Base-by-base conservation (phyloP, 1,139 yeast genomes). In the Geotrichum cucujoidarum region DNA sequence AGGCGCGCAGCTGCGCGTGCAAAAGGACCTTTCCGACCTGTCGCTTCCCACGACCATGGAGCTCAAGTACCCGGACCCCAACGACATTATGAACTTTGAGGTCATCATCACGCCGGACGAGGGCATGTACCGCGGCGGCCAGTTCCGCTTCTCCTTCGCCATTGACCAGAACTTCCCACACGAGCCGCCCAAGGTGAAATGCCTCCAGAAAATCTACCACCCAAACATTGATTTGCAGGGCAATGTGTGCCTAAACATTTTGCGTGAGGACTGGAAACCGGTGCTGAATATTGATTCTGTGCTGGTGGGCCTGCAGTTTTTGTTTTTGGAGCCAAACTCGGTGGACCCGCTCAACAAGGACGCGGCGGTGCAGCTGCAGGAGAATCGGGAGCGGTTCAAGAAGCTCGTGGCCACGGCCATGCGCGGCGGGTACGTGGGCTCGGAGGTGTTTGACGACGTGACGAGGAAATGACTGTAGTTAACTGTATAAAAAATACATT, bases 231-330 rank as follows among this genome's bases (percentile, higher is more conserved):
- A 90, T 64, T 64, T 80, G 22, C 83, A 85, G 42, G 98, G 98
- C 1, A 90, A 89, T 61, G 86, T 92, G 22, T 92, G 98, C 62
- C 74, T 92, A 52, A 90, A 92, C 63, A 89, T 92, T 39, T 71
- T 92, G 53, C 72, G 97, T 55, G 96, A 89, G 65, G 97, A 90
- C 65, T 92, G 98, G 98, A 81, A 92, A 30, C 97, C 98, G 0
- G 96, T 89, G 1, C 73, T 92, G 57, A 86, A 83, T 55, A 71
- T 92, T 61, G 58, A 54, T 63, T 75, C 92, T 4, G 81, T 92
- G 20, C 73, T 90, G 56, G 83, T 90, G 45, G 98, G 98, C 0
- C 73, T 92, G 53, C 80, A 89, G 61, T 89, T 84, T 62, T 73
- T 92, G 55, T 88, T 92, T 59, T 71, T 88, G 53, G 97, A 90